Evolutionary conservation across 768 basidiomycete genomes (phyloP).

Genomic region (Russula sp.): DNA sequence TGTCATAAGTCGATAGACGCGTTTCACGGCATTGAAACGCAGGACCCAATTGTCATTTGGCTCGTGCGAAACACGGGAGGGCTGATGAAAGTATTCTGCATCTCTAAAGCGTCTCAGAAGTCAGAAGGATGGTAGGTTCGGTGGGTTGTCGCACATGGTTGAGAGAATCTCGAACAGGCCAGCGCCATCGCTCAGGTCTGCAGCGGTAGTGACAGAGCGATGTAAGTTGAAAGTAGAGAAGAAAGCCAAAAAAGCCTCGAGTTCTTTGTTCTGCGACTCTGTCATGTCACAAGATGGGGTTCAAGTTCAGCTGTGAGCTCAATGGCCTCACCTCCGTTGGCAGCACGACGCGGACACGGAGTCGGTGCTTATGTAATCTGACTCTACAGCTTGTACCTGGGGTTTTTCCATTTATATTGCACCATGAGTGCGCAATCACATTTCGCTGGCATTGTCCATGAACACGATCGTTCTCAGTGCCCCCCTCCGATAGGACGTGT

Average conservation of each 20-base stretch:
- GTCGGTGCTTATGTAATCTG: neutral
- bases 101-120: constrained; percentile 44
- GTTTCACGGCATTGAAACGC: constrained; percentile 75
- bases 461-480: no score
- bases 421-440: no score
- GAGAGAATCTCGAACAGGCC: constrained; percentile 70
- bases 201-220: constrained; percentile 50
- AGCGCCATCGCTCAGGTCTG: constrained; percentile 75
- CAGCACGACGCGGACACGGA: no score
- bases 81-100: constrained; percentile 65
- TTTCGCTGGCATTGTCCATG: no score
- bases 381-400: no score
- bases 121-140: constrained; percentile 1
- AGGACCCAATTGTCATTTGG: constrained; percentile 85
- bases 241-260: constrained; percentile 77
- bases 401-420: no score
- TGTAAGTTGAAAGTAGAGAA: constrained; percentile 66
- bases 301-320: neutral
- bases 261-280: constrained; percentile 48
- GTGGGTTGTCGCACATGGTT: constrained; percentile 50
- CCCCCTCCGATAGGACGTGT: no score
- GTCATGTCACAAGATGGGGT: constrained; percentile 15
- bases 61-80: constrained; percentile 50
- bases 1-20: constrained; percentile 80
- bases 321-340: neutral